Percentiles rank a stretch among this genome's conserved stretches.
Evolutionary conservation across 2,329 filamentous ascomycete species (phyloP).

Genomic region (Ascochyta fabae): DNA sequence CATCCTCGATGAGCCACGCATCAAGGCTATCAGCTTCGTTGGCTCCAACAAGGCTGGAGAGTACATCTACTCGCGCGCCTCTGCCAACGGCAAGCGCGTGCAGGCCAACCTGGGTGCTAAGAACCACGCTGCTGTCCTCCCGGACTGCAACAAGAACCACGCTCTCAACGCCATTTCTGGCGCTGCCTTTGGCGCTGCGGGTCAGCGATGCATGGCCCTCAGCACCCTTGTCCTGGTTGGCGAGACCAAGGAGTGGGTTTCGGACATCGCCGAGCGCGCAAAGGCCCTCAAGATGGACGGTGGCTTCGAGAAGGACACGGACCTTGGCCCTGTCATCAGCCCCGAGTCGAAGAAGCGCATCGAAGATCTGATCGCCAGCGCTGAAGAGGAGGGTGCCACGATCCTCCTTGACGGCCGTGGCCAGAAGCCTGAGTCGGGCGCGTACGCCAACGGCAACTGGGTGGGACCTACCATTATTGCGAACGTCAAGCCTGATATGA

Average conservation of each 20-base stretch:
- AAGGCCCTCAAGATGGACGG: conserved; percentile 77
- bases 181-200: conserved; percentile 83
- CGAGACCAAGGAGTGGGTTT: conserved; percentile 82
- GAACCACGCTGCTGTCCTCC: conserved; percentile 84
- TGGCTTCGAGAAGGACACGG: conserved; percentile 80
- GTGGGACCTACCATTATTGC: conserved; percentile 82
- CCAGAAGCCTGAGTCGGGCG: conserved; percentile 70
- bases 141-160: conserved; percentile 90
- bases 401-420: conserved; percentile 83
- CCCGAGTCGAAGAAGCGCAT: conserved; percentile 81
- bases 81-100: conserved; percentile 85
- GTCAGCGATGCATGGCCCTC: conserved; percentile 86
- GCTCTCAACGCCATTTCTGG: conserved; percentile 84
- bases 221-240: conserved; percentile 84
- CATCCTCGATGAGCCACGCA: conserved; percentile 81
- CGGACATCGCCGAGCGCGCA: conserved; percentile 77
- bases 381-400: conserved; percentile 80
- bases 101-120: conserved; percentile 89
- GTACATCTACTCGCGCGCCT: conserved; percentile 81
- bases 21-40: conserved; percentile 88
- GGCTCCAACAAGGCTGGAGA: conserved; percentile 87
- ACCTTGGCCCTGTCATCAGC: conserved; percentile 82
- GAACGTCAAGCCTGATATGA: conserved; percentile 80
- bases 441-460: conserved; percentile 86
- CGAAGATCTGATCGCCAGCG: conserved; percentile 75